Base-by-base conservation (phyloP, 345 rosid species). In the Eucalyptus regnans region DNA sequence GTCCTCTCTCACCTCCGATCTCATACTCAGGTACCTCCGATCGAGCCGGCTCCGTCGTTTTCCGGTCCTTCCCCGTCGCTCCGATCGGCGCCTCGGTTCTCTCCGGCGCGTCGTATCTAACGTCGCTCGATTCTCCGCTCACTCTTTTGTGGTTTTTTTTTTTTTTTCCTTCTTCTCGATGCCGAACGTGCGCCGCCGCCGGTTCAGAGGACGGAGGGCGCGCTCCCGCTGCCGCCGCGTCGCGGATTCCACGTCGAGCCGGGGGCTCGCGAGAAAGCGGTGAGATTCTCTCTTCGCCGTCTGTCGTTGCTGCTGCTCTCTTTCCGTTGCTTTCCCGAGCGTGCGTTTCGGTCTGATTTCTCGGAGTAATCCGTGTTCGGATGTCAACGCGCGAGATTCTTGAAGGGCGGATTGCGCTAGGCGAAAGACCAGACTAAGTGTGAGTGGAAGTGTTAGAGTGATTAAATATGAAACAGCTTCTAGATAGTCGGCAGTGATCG, bases 181-280 rank as follows among this genome's bases (percentile, higher is more conserved):
- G 5, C 10, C 44, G 44, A 9, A 33, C 81, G 10, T 6, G 13
- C 13, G 58, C n/a, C 27, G 58, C n/a, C 10, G 14, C 25, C 48
- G 46, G 31, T 50, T 49, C 90, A 92, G 97, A 92, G 92, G 90
- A 87, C 89, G n/a, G 92, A 91, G 87, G 94, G 87, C 87, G 91
- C 92, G 6, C 50, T 94, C 44, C 90, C 94, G 60, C 89, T 91
- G 48, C 48, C 93, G 44, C 41, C 94, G n/a, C 94, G 93, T 60
- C 98, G 99, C 9, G 96, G 95, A 23, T 91, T 93, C 87, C 99
- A 97, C 88, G 95, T 96, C 54, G 97, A 95, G 71, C 95, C 92
- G 3, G 99, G 99, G 33, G 91, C 96, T 90, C 98, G 99, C 29
- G 99, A 97, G 93, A 94, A 95, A 95, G 96, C 98, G 92, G 99